These are phyloP conservation scores for Eudorina sp. DNA, from an alignment of 139 green algal genomes.

Conservation along the genomic window DNA sequence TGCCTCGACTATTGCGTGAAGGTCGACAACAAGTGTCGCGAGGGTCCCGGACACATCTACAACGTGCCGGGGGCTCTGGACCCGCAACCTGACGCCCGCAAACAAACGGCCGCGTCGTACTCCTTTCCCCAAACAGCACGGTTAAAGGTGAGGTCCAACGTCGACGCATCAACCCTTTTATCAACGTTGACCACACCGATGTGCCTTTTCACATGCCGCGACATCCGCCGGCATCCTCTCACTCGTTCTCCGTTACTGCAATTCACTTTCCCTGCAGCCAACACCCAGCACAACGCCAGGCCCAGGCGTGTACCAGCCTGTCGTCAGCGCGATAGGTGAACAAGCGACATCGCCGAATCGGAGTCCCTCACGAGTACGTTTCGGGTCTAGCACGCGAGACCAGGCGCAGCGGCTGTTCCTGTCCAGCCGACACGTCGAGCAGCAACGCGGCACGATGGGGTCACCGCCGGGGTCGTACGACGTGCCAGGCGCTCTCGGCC, in stretches of 20 bases:
- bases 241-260: background rate
- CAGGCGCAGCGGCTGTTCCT: conserved; percentile 18
- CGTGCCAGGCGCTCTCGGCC: conserved; percentile 16
- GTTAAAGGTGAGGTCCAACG: background rate
- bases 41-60: conserved; percentile 40
- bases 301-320: background rate
- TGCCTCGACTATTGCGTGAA: background rate
- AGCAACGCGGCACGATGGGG: conserved; percentile 36
- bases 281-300: background rate
- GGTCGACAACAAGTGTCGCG: conserved; percentile 40
- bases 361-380: conserved; percentile 9
- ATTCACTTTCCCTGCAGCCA: background rate
- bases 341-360: background rate
- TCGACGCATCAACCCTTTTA: background rate
- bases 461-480: conserved; percentile 40
- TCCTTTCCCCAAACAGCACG: conserved; percentile 20
- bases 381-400: conserved; percentile 14
- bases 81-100: conserved; percentile 17
- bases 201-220: no score
- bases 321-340: background rate
- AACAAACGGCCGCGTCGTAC: conserved; percentile 20
- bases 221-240: no score
- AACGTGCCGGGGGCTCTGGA: conserved; percentile 29
- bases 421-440: background rate
- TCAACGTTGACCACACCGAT: no score